Evolutionary conservation across 1,139 yeast species (phyloP).

Genomic region (Candida labiduridarum): DNA sequence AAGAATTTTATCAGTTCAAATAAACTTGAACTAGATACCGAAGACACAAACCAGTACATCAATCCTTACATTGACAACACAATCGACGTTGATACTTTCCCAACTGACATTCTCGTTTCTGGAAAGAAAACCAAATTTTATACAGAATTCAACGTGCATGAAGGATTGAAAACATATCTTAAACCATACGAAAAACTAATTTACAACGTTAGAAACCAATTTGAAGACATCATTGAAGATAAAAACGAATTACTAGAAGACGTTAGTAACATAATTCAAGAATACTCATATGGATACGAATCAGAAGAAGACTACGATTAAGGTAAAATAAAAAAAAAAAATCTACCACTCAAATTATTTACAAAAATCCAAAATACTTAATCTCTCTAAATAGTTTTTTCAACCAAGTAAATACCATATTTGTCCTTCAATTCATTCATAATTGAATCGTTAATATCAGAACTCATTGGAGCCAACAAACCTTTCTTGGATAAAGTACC

Average conservation of each 20-base stretch:
- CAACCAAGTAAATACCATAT: conserved; percentile 83
- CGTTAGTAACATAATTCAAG: conserved; percentile 49
- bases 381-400: conserved; percentile 59
- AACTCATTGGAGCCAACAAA: conserved; percentile 88
- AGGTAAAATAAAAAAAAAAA: too few species aligned
- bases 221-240: conserved; percentile 56
- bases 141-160: conserved; percentile 47
- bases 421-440: conserved; percentile 90
- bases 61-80: conserved; percentile 25
- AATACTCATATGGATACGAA: conserved; percentile 56
- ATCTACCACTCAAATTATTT: background rate
- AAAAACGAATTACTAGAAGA: conserved; percentile 66
- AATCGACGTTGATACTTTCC: conserved; percentile 36
- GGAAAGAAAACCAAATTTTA: conserved; percentile 20
- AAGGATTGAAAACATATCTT: conserved; percentile 47
- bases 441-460: conserved; percentile 87
- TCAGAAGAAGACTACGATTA: conserved; percentile 20
- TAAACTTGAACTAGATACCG: conserved; percentile 15
- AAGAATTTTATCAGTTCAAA: conserved; percentile 15
- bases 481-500: conserved; percentile 78
- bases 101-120: conserved; percentile 19
- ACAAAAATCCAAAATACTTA: background rate
- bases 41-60: conserved; percentile 21
- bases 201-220: conserved; percentile 30
- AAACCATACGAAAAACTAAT: conserved; percentile 51